A percentile compares a stretch with the other conserved stretches of the same genome.
phyloP scores from a whole-genome alignment of 2,329 filamentous ascomycete genomes.

The Trichoderma aggressivum region DNA sequence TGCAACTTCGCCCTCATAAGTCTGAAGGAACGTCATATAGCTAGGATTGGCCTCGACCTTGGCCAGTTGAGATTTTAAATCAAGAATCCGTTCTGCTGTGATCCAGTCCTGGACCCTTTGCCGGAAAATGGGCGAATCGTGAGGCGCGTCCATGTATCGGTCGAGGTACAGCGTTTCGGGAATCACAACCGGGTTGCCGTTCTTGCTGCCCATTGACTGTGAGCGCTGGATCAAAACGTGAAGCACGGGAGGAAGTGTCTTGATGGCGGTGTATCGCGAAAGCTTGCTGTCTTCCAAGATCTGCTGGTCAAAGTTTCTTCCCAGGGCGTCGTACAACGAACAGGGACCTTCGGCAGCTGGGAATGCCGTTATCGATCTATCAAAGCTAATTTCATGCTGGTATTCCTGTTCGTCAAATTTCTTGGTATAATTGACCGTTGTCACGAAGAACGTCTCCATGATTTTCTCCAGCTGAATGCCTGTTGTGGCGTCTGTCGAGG shows the following conservation, averaged over 20 bases:
- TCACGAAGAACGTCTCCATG: conserved; percentile 66
- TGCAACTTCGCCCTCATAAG: conserved; percentile 27
- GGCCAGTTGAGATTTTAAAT: conserved; percentile 44
- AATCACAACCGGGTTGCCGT: conserved; percentile 73
- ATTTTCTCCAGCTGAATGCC: conserved; percentile 80
- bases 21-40: conserved; percentile 30
- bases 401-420: conserved; percentile 45
- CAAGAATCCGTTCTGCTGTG: conserved; percentile 61
- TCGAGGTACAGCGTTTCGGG: conserved; percentile 81
- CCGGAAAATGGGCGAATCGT: conserved; percentile 58
- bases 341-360: conserved; percentile 48
- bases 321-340: conserved; percentile 79
- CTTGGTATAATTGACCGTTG: conserved; percentile 57
- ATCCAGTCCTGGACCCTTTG: conserved; percentile 71
- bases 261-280: conserved; percentile 67
- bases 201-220: conserved; percentile 70
- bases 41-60: conserved; percentile 28
- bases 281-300: conserved; percentile 63
- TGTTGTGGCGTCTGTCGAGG: conserved; percentile 55
- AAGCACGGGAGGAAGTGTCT: conserved; percentile 74
- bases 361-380: conserved; percentile 61
- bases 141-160: conserved; percentile 72
- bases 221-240: conserved; percentile 87
- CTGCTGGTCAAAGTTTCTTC: conserved; percentile 79
- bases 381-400: conserved; percentile 50